phyloP scores from a whole-genome alignment of 164 flowering plant genomes.

The Vitis vinifera region ASM3070453v1 NC_081811.1:21763001-21763500 shows the following conservation, averaged over 20 bases:
- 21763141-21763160: slow-evolving; percentile 22
- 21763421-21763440: neutral
- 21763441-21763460: no score
- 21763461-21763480: no score
- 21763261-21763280: neutral
- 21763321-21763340: neutral
- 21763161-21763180: slow-evolving; percentile 23
- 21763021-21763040: neutral
- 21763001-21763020: neutral
- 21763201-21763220: neutral
- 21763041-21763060: neutral
- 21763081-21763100: slow-evolving; percentile 5
- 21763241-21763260: slow-evolving; percentile 9
- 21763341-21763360: neutral
- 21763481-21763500: no score
- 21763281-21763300: no score
- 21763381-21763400: slow-evolving; percentile 47
- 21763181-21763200: slow-evolving; percentile 38
- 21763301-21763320: neutral
- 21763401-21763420: slow-evolving; percentile 28
- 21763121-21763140: slow-evolving; percentile 4
- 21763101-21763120: slow-evolving; percentile 6
- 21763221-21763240: slow-evolving; percentile 1
- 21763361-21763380: slow-evolving; percentile 39
- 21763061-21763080: neutral